These are phyloP conservation scores for Juncus effusus DNA, from an alignment of 176 grass and related monocot species.

Conservation along the genomic window DNA sequence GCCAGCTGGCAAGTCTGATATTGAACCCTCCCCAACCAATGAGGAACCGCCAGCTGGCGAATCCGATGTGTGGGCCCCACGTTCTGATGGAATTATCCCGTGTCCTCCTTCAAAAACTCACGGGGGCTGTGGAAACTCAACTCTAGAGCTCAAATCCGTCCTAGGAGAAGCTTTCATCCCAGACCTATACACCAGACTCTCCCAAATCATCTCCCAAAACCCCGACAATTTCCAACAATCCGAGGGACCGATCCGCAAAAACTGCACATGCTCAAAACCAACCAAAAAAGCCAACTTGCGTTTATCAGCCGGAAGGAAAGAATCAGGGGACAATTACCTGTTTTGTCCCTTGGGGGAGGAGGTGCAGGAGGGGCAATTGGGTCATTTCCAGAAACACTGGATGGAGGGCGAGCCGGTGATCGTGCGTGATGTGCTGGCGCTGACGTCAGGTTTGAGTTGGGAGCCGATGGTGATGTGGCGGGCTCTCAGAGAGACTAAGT, in stretches of 20 bases:
- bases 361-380: constrained; percentile 43
- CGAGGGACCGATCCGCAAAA: neutral
- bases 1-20: neutral
- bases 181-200: constrained; percentile 34
- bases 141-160: constrained; percentile 58
- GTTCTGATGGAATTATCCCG: constrained; percentile 57
- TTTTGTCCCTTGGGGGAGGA: constrained; percentile 57
- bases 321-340: constrained; percentile 53
- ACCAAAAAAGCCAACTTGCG: constrained; percentile 17
- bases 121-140: constrained; percentile 54
- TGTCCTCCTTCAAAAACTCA: constrained; percentile 45
- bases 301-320: constrained; percentile 44
- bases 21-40: neutral
- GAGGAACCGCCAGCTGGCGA: neutral
- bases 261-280: constrained; percentile 44
- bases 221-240: neutral
- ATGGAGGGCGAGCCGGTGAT: constrained; percentile 74
- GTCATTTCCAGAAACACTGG: constrained; percentile 89
- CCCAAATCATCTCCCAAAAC: constrained; percentile 1
- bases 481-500: constrained; percentile 56
- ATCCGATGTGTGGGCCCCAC: constrained; percentile 35
- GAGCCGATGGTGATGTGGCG: constrained; percentile 99
- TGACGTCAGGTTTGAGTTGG: constrained; percentile 90
- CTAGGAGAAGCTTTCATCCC: constrained; percentile 36
- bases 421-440: constrained; percentile 55